Percentiles rank a stretch among this genome's conserved stretches.
phyloP scores from a whole-genome alignment of 192 early-diverging fungal species.

The Coemansia sp. region DNA sequence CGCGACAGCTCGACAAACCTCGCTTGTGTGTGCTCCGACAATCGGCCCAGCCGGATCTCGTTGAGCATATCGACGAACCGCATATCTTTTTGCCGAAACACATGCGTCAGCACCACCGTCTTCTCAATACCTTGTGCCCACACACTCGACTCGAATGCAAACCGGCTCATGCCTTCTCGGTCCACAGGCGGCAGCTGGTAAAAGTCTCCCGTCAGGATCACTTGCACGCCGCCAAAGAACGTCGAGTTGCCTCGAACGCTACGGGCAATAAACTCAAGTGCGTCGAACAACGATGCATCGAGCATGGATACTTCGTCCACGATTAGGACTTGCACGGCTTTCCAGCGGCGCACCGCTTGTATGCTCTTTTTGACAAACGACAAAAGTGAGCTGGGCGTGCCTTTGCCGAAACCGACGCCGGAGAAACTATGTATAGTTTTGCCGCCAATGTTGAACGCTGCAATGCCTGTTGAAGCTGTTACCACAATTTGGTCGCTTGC shows the following conservation, averaged over 20 bases:
- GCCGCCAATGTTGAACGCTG: conserved; percentile 76
- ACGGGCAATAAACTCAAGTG: conserved; percentile 67
- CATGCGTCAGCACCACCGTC: conserved; percentile 69
- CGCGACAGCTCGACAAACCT: conserved; percentile 57
- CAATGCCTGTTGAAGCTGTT: conserved; percentile 79
- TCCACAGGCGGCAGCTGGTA: conserved; percentile 79
- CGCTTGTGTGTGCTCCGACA: conserved; percentile 58
- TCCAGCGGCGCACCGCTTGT: conserved; percentile 60
- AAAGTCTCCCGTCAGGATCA: conserved; percentile 77
- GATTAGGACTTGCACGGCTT: conserved; percentile 61
- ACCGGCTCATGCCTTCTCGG: conserved; percentile 45
- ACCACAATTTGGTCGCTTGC: conserved; percentile 43
- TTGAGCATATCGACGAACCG: conserved; percentile 80
- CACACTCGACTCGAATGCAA: conserved; percentile 64
- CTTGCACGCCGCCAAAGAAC: conserved; percentile 79
- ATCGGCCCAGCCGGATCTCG: conserved; percentile 74
- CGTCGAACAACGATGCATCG: conserved; percentile 70
- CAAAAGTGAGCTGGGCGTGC: conserved; percentile 20
- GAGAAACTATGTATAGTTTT: conserved; percentile 74
- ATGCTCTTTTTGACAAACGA: conserved; percentile 42
- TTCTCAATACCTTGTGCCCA: conserved; percentile 58
- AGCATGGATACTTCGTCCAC: conserved; percentile 84
- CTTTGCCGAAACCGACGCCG: conserved; percentile 63
- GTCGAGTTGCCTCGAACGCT: conserved; percentile 32
- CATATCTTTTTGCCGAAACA: conserved; percentile 85